Conservation (phyloP, 176 grass and related monocot species). For the Ensete ventricosum region DNA sequence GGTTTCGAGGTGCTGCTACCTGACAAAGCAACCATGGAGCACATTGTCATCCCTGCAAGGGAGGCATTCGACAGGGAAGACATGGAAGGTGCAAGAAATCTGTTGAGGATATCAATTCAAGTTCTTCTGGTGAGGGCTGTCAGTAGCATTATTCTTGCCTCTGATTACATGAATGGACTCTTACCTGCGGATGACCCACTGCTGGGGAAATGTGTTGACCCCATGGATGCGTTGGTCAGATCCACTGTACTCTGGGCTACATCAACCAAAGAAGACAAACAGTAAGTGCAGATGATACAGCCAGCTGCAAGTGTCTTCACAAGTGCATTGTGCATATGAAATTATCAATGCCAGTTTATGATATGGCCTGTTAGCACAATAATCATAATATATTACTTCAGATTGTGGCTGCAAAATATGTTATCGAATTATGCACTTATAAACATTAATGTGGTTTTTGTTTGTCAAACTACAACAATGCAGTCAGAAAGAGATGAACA, state of each 20-base stretch:
- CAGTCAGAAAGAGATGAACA: no score
- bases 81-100: conserved; percentile 57
- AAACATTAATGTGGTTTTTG: no score
- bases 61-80: conserved; percentile 55
- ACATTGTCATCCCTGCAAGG: conserved; percentile 40
- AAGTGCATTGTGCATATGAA: no score
- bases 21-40: conserved; percentile 67
- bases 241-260: conserved; percentile 25
- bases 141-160: conserved; percentile 57
- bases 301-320: no score
- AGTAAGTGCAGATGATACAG: background rate
- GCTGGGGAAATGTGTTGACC: conserved; percentile 56
- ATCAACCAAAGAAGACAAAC: conserved; percentile 6
- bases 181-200: conserved; percentile 62
- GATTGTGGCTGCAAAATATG: no score
- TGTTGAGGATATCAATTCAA: conserved; percentile 60
- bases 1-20: conserved; percentile 62
- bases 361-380: no score
- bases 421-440: no score
- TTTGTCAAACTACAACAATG: no score
- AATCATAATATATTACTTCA: no score
- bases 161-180: conserved; percentile 47
- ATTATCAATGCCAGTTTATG: no score
- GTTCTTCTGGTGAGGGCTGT: conserved; percentile 70
- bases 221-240: conserved; percentile 56